A percentile compares a stretch with the other conserved stretches of the same genome.
Conservation (phyloP, 495 filamentous ascomycete genomes). For the Xylaria curta region DNA sequence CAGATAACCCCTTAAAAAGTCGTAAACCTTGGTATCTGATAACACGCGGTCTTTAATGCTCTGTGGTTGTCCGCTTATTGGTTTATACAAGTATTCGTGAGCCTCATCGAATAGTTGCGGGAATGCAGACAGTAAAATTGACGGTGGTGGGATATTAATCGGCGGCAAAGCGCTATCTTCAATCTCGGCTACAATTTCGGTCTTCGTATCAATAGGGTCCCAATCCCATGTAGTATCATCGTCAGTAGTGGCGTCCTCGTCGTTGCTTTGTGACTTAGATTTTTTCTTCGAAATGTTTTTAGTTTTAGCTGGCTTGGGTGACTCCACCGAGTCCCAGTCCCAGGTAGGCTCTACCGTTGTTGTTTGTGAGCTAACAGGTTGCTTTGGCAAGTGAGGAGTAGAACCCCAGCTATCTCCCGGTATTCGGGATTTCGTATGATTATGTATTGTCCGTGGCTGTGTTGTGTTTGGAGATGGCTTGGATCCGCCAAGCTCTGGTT, state of each 20-base stretch:
- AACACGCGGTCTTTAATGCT: conserved; percentile 63
- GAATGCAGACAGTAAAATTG: conserved; percentile 78
- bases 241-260: conserved; percentile 2
- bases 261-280: not conserved
- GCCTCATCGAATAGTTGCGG: conserved; percentile 67
- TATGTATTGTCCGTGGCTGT: conserved; percentile 45
- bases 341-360: conserved; percentile 38
- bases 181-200: conserved; percentile 28
- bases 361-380: conserved; percentile 28
- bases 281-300: conserved; percentile 1
- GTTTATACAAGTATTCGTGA: conserved; percentile 58
- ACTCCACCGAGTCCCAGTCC: conserved; percentile 51
- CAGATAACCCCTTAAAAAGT: conserved; percentile 61
- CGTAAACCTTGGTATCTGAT: conserved; percentile 58
- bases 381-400: conserved; percentile 57
- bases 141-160: conserved; percentile 88
- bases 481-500: conserved; percentile 35
- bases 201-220: conserved; percentile 32
- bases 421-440: conserved; percentile 10
- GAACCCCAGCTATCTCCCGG: conserved; percentile 62
- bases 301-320: conserved; percentile 21
- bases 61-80: conserved; percentile 57
- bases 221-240: conserved; percentile 38
- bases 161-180: conserved; percentile 62
- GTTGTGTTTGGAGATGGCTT: conserved; percentile 52